These are phyloP conservation scores for Sugiyamaella japonica DNA, from an alignment of 1,139 yeast species.

Conservation along the genomic window DNA sequence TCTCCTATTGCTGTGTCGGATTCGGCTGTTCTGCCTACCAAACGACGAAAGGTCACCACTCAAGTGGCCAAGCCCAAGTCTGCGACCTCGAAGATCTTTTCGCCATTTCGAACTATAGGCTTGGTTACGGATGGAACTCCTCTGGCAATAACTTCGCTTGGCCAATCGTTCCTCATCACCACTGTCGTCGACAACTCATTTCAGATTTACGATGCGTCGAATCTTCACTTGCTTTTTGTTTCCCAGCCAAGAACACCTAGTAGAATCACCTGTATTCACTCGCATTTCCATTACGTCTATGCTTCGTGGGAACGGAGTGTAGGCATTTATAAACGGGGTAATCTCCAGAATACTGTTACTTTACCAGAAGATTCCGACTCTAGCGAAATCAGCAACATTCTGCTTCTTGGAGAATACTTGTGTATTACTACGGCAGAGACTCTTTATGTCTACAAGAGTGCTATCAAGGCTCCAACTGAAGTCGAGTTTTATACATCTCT, in stretches of 20 bases:
- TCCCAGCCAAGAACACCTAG: constrained; percentile 74
- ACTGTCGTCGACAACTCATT: constrained; percentile 89
- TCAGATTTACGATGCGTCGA: constrained; percentile 92
- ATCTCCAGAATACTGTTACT: constrained; percentile 56
- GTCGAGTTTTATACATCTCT: constrained; percentile 68
- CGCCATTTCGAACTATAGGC: constrained; percentile 40
- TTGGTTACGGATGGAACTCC: constrained; percentile 65
- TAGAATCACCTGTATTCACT: constrained; percentile 67
- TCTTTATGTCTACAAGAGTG: constrained; percentile 64
- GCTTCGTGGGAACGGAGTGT: constrained; percentile 72
- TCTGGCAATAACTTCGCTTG: constrained; percentile 84
- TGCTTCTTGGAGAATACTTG: constrained; percentile 78
- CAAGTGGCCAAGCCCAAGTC: not conserved
- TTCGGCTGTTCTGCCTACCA: not conserved
- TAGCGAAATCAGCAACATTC: constrained; percentile 42
- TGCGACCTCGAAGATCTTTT: constrained; percentile 17
- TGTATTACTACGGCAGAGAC: constrained; percentile 58
- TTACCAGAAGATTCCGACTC: constrained; percentile 37
- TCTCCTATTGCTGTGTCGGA: constrained; percentile 13
- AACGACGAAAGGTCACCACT: not conserved
- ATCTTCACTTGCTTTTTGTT: constrained; percentile 80
- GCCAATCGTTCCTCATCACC: constrained; percentile 81
- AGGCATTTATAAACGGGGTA: constrained; percentile 84
- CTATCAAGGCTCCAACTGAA: constrained; percentile 35
- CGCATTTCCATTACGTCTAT: constrained; percentile 83